phyloP scores from a whole-genome alignment of 805 yeast genomes.

The Suhomyces xylopsoci region DNA sequence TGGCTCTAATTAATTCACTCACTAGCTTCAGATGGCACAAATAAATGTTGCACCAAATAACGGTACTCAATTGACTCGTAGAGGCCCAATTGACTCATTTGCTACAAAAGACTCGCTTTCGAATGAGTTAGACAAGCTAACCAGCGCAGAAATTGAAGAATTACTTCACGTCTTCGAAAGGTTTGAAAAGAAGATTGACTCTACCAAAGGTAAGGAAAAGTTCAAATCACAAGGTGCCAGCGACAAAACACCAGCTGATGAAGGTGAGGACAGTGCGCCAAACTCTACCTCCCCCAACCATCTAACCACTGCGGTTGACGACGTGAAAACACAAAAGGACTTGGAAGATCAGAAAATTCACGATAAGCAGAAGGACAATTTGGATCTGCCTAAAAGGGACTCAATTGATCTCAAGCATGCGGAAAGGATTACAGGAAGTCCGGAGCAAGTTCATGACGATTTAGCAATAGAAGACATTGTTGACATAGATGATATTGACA shows the following conservation, averaged over 20 bases:
- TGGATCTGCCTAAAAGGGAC: background rate
- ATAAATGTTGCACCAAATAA: background rate
- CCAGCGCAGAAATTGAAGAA: slow-evolving; percentile 3
- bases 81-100: background rate
- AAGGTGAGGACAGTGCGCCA: background rate
- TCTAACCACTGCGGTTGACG: background rate
- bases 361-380: background rate
- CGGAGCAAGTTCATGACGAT: background rate
- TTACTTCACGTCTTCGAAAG: slow-evolving; percentile 2
- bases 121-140: background rate
- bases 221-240: background rate
- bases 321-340: background rate
- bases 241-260: background rate
- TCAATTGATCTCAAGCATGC: background rate
- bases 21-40: background rate
- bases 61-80: background rate
- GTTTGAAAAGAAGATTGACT: background rate
- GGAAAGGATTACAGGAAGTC: background rate
- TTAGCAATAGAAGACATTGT: background rate
- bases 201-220: background rate
- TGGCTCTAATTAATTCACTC: background rate
- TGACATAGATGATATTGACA: background rate
- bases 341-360: background rate
- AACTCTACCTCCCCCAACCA: background rate
- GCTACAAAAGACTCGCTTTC: background rate